Evolutionary conservation across 768 basidiomycete genomes (phyloP).

Genomic region (Multifurca ochricompacta): DNA sequence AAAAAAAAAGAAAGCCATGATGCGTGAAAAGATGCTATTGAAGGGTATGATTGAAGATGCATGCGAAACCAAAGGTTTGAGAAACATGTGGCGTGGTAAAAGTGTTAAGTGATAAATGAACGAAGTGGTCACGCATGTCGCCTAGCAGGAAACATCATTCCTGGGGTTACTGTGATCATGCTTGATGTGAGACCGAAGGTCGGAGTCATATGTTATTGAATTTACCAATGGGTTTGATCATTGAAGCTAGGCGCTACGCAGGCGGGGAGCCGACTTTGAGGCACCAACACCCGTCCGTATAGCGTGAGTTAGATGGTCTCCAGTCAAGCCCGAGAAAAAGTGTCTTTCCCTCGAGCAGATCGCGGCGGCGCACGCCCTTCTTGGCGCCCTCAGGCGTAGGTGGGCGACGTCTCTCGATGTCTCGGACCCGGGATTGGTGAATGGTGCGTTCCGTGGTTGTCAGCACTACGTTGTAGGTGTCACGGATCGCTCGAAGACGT

Average conservation of each 20-base stretch:
- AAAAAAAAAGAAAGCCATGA: neutral
- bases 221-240: no score
- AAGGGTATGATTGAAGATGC: constrained; percentile 6
- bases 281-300: constrained; percentile 19
- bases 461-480: constrained; percentile 39
- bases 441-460: constrained; percentile 36
- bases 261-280: constrained; percentile 14
- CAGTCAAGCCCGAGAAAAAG: constrained; percentile 43
- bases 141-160: neutral
- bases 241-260: neutral
- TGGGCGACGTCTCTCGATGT: constrained; percentile 33
- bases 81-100: neutral
- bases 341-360: constrained; percentile 44
- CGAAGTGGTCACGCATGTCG: no score
- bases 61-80: neutral
- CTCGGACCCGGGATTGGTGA: constrained; percentile 20
- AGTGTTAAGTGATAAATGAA: no score
- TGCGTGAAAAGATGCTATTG: neutral
- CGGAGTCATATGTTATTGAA: neutral
- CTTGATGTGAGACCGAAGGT: neutral
- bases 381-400: constrained; percentile 28
- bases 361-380: constrained; percentile 49
- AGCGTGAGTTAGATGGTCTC: constrained; percentile 10
- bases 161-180: neutral
- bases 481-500: constrained; percentile 55